Evolutionary conservation across 2,329 filamentous ascomycete species (phyloP).

Genomic region (Aspergillus cejpii): DNA sequence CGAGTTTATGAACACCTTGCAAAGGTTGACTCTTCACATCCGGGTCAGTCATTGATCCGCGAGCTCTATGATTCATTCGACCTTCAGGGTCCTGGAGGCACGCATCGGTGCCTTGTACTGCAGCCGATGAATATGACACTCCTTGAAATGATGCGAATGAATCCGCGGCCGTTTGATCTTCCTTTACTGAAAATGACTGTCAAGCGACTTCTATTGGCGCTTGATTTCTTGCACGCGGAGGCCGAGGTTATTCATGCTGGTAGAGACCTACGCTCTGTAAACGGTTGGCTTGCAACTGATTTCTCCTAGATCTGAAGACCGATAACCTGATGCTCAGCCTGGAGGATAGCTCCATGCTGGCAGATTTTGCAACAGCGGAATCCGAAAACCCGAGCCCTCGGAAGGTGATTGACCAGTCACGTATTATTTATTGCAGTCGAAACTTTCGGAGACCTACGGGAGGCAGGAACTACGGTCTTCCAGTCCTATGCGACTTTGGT

Average conservation of each 20-base stretch:
- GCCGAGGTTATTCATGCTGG: conserved; percentile 30
- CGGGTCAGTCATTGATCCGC: conserved; percentile 23
- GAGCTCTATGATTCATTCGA: conserved; percentile 29
- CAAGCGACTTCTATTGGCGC: conserved; percentile 26
- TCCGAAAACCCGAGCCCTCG: conserved; percentile 23
- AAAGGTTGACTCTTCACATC: conserved; percentile 21
- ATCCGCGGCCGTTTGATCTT: conserved; percentile 20
- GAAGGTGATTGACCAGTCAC: conserved; percentile 23
- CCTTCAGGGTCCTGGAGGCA: conserved; percentile 18
- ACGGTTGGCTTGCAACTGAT: not conserved
- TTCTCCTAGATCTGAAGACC: conserved; percentile 34
- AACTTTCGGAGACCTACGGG: conserved; percentile 18
- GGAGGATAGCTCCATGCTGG: conserved; percentile 24
- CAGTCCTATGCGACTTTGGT: conserved; percentile 34
- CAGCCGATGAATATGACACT: conserved; percentile 27
- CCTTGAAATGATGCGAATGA: conserved; percentile 27
- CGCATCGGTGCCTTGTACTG: conserved; percentile 27
- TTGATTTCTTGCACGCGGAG: conserved; percentile 35
- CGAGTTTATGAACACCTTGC: conserved; percentile 23
- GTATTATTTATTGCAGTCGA: conserved; percentile 27
- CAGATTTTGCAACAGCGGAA: conserved; percentile 25
- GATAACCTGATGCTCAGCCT: conserved; percentile 38
- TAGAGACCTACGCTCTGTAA: conserved; percentile 8
- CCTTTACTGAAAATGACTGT: conserved; percentile 28
- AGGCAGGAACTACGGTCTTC: conserved; percentile 18